Percentiles rank a stretch among this genome's conserved stretches.
These are phyloP conservation scores for Candida anglica DNA, from an alignment of 805 yeast genomes.

Conservation along the genomic window DNA sequence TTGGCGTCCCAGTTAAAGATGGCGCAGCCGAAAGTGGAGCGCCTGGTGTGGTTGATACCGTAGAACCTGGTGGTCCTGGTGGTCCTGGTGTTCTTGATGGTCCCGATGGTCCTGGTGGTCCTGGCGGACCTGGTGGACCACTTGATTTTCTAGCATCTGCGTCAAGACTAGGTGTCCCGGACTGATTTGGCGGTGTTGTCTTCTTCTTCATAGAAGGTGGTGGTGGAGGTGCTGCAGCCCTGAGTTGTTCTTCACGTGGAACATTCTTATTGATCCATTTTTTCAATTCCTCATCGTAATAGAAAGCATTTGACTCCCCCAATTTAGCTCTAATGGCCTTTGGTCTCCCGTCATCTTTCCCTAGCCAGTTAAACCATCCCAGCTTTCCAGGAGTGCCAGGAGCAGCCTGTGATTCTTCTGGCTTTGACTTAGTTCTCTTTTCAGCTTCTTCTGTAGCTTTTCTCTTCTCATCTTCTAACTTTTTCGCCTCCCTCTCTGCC, in stretches of 20 bases:
- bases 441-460: conserved; percentile 15
- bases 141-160: too few relatives aligned
- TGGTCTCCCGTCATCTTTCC: conserved; percentile 55
- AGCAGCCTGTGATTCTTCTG: conserved; percentile 28
- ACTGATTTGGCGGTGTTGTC: too few relatives aligned
- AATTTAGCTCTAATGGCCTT: conserved; percentile 81
- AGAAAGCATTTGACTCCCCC: conserved; percentile 72
- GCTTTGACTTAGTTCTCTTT: conserved; percentile 12
- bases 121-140: too few relatives aligned
- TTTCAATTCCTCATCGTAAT: conserved; percentile 77
- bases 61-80: conserved; percentile 4
- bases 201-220: conserved; percentile 44
- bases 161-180: too few relatives aligned
- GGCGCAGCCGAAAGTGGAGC: conserved; percentile 9
- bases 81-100: too few relatives aligned
- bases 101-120: too few relatives aligned
- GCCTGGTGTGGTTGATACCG: conserved; percentile 1
- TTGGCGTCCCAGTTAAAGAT: conserved; percentile 7
- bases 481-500: conserved; percentile 20
- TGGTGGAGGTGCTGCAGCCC: conserved; percentile 60
- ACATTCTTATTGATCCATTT: conserved; percentile 81
- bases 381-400: conserved; percentile 7
- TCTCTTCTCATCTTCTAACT: conserved; percentile 12
- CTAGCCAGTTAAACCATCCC: conserved; percentile 53
- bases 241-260: conserved; percentile 60